These are phyloP conservation scores for Cryptococcus hybrid DNA, from an alignment of 1,284 basidiomycete genomes.

Conservation along the genomic window DNA sequence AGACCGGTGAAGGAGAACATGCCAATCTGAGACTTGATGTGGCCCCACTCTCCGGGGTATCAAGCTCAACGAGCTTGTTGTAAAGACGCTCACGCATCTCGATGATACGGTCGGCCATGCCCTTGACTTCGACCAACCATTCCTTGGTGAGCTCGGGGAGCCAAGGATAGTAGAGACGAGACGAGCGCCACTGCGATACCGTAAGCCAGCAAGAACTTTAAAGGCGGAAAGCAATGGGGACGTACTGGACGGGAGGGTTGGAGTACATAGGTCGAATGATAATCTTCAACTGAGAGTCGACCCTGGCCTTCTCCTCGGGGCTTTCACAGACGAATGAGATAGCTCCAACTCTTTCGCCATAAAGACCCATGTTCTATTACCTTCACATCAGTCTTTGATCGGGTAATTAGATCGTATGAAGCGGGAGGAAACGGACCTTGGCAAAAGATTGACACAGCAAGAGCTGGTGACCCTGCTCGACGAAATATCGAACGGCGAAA, in stretches of 20 bases:
- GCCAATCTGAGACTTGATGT: constrained; percentile 96
- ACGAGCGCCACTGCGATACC: constrained; percentile 67
- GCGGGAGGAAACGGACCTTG: constrained; percentile 56
- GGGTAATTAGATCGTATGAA: constrained; percentile 2
- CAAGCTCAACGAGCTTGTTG: constrained; percentile 72
- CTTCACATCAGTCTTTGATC: background rate
- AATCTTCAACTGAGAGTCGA: constrained; percentile 94
- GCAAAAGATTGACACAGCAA: constrained; percentile 93
- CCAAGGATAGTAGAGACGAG: constrained; percentile 83
- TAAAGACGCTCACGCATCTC: constrained; percentile 87
- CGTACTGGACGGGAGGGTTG: constrained; percentile 83
- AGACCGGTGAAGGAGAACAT: constrained; percentile 80
- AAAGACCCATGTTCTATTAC: constrained; percentile 86
- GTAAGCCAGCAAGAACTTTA: background rate
- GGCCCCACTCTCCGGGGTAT: constrained; percentile 95
- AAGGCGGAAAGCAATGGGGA: background rate
- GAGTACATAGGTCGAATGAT: constrained; percentile 98
- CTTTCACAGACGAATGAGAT: constrained; percentile 77
- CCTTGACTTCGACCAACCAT: constrained; percentile 88
- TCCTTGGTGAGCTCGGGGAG: constrained; percentile 72
- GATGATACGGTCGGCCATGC: constrained; percentile 97
- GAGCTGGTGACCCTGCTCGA: constrained; percentile 79
- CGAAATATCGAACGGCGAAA: constrained; percentile 92
- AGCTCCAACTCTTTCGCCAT: constrained; percentile 95
- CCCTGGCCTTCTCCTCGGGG: constrained; percentile 80